A percentile compares a stretch with the other conserved stretches of the same genome.
phyloP scores from a whole-genome alignment of 495 filamentous ascomycete genomes.

The Penicillium cosmopolitanum region DNA sequence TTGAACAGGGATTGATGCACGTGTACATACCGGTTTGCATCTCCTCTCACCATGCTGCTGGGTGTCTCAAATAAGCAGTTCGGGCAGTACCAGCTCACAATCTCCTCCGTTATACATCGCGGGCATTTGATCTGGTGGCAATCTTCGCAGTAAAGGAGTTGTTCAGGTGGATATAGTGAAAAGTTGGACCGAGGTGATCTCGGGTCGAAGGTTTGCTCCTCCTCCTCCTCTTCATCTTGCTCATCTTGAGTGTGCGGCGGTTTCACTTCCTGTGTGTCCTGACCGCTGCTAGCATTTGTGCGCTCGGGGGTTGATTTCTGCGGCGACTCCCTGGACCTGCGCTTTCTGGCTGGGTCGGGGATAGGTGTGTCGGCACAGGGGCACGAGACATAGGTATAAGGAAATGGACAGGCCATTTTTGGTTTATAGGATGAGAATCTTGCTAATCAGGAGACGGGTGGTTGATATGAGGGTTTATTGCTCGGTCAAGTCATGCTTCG shows the following conservation, averaged over 20 bases:
- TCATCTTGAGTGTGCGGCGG: conserved; percentile 6
- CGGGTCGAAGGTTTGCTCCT: conserved; percentile 85
- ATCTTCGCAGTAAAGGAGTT: conserved; percentile 93
- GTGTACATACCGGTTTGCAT: conserved; percentile 80
- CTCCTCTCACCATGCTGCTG: conserved; percentile 83
- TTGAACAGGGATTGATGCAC: neutral
- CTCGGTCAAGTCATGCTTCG: conserved; percentile 29
- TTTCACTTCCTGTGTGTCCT: conserved; percentile 23
- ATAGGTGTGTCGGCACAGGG: conserved; percentile 73
- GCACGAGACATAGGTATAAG: conserved; percentile 91
- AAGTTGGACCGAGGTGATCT: conserved; percentile 81
- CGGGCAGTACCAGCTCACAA: conserved; percentile 94
- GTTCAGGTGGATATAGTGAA: conserved; percentile 90
- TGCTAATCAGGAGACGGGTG: neutral
- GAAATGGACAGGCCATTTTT: conserved; percentile 73
- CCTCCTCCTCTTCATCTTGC: conserved; percentile 52
- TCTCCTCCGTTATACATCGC: conserved; percentile 88
- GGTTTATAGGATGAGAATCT: neutral
- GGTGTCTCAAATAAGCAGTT: conserved; percentile 94
- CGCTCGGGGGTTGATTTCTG: conserved; percentile 43
- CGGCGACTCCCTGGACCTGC: conserved; percentile 44
- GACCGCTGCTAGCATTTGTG: conserved; percentile 29
- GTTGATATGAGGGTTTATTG: conserved; percentile 1
- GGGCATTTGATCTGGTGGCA: conserved; percentile 95
- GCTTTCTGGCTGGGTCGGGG: conserved; percentile 41